phyloP scores from a whole-genome alignment of 306 rosid species.

The Castanea sativa region DNA sequence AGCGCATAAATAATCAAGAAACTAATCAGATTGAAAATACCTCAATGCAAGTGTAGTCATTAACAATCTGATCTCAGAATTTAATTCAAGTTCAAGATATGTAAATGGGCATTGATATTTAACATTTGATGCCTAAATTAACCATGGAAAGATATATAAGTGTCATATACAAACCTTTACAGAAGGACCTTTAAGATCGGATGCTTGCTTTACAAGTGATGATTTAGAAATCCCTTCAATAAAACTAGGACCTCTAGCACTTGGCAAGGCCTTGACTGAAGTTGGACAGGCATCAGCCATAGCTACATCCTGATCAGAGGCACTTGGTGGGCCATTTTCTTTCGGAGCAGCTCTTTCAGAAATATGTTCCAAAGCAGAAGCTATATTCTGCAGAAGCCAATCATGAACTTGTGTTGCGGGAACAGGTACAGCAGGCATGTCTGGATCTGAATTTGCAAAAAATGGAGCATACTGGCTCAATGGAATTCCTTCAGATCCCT shows the following conservation, averaged over 20 bases:
- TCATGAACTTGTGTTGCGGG: slow-evolving; percentile 86
- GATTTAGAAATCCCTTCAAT: slow-evolving; percentile 95
- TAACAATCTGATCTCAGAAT: not conserved
- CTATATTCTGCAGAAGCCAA: slow-evolving; percentile 78
- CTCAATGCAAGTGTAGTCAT: not conserved
- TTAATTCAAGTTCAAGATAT: not conserved
- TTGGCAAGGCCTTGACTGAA: slow-evolving; percentile 53
- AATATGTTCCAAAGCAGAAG: slow-evolving; percentile 78
- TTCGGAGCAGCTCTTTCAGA: slow-evolving; percentile 77
- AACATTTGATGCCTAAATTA: not conserved
- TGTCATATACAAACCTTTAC: slow-evolving; percentile 65
- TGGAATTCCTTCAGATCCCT: slow-evolving; percentile 67
- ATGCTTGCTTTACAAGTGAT: slow-evolving; percentile 75
- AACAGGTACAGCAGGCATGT: slow-evolving; percentile 97
- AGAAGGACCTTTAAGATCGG: slow-evolving; percentile 88
- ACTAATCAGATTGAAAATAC: not conserved
- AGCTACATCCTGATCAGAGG: slow-evolving; percentile 89
- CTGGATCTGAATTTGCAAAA: slow-evolving; percentile 97
- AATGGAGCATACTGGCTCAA: slow-evolving; percentile 89
- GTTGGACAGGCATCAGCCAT: slow-evolving; percentile 85
- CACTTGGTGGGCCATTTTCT: slow-evolving; percentile 75
- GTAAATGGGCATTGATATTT: not conserved
- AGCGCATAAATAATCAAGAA: not conserved
- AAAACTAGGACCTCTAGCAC: slow-evolving; percentile 73
- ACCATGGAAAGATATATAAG: slow-evolving; percentile 6